Base-by-base conservation (phyloP, 257 asterid species). In the Solanum lignicaule region DNA sequence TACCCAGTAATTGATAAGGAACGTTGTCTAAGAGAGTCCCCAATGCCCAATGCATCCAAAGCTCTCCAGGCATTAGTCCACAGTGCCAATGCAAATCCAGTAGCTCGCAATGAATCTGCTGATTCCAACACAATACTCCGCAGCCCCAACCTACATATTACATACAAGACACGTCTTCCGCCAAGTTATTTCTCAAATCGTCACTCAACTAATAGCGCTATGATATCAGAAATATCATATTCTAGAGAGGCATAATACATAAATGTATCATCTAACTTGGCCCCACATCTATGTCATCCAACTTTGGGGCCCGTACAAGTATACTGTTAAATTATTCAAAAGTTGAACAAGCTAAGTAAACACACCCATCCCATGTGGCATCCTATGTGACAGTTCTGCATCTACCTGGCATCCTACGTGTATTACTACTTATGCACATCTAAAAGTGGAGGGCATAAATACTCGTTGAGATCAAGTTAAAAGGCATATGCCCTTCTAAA, bases 61-160 rank as follows among this genome's bases (percentile, higher is more conserved):
- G 98, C 98, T 87, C 91, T 93, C 97, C 98, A 95, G 2, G 96
- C 99, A 83, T 96, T 96, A 9, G 91, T 91, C 98, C 95, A 95
- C 48, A 94, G 25, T 0, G 92, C 81, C 83, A 95, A 92, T 6
- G 98, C 98, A 85, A 94, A 96, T 0, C 99, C 98, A 2, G 96
- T 89, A n/a, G 87, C 62, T 82, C 98, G 92, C n/a, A 94, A 78
- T 5, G 88, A 68, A 16, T 94, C 99, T 0, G 99, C 91, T 48
- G 98, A 93, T 87, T 94, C 99, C 92, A 96, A 69, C 84, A 96
- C 98, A 87, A 91, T 38, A 89, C 95, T 92, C 88, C 90, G 91
- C 84, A 95, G 71, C 18, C 98, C 98, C 93, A 91, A 85, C 90
- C 99, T 95, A 43, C 71, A 74, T 62, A 60, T 60, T 52, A 52